Evolutionary conservation across 106 monocot species (phyloP).

Genomic region (Triglochin maritima): DNA sequence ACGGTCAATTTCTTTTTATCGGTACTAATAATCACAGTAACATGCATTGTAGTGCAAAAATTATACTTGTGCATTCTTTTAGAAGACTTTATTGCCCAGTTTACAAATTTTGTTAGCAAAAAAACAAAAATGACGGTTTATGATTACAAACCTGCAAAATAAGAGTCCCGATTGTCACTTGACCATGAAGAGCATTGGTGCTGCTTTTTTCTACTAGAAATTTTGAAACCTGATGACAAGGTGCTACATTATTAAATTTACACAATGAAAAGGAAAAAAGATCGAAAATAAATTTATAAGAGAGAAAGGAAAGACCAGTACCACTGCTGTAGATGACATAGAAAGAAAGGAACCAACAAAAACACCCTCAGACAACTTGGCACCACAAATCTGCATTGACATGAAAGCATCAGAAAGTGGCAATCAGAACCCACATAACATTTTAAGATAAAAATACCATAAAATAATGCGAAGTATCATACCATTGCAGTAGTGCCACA

Average conservation of each 20-base stretch:
- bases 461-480: slow-evolving; percentile 3
- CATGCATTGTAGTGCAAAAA: too few relatives aligned
- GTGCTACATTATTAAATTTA: too few relatives aligned
- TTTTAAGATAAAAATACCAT: neutral
- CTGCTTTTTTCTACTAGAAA: slow-evolving; percentile 93
- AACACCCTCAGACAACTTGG: slow-evolving; percentile 75
- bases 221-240: slow-evolving; percentile 64
- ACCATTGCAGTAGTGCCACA: slow-evolving; percentile 84
- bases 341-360: slow-evolving; percentile 94
- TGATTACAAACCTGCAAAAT: slow-evolving; percentile 72
- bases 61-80: too few relatives aligned
- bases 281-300: neutral
- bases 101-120: too few relatives aligned
- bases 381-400: slow-evolving; percentile 69
- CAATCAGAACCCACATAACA: too few relatives aligned
- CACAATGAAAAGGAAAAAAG: neutral
- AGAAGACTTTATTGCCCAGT: too few relatives aligned
- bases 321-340: slow-evolving; percentile 99
- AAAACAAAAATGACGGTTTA: neutral
- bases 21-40: too few relatives aligned
- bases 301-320: slow-evolving; percentile 19
- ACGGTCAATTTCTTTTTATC: too few relatives aligned
- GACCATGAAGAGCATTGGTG: slow-evolving; percentile 85
- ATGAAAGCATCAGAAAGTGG: neutral
- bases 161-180: slow-evolving; percentile 89